Percentiles rank a stretch among this genome's conserved stretches.
These are phyloP conservation scores for Fusarium sp. DNA, from an alignment of 2,329 filamentous ascomycete species.

Conservation along the genomic window DNA sequence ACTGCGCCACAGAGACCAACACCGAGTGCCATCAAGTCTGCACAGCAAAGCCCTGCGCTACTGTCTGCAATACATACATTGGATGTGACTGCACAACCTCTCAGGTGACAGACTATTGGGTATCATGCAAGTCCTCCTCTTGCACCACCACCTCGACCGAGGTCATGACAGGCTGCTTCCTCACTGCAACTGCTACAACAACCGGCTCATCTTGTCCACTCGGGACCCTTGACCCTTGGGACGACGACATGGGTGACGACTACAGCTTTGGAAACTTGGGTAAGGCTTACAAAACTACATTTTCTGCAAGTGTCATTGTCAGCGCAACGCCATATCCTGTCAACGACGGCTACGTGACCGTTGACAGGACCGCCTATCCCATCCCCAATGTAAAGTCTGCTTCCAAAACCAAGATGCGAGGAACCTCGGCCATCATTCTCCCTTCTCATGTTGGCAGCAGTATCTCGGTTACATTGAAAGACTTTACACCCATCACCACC, in stretches of 20 bases:
- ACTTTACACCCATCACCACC: neutral
- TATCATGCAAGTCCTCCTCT: constrained; percentile 14
- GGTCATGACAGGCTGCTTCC: constrained; percentile 16
- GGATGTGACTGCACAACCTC: constrained; percentile 26
- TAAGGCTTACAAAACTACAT: neutral
- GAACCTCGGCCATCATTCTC: neutral
- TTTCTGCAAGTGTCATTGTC: constrained; percentile 6
- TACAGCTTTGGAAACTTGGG: neutral
- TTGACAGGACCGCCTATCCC: constrained; percentile 13
- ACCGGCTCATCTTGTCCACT: constrained; percentile 4
- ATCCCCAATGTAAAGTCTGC: neutral
- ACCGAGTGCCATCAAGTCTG: constrained; percentile 26
- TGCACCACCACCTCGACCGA: constrained; percentile 12
- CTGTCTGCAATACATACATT: constrained; percentile 22
- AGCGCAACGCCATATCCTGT: neutral
- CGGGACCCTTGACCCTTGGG: neutral
- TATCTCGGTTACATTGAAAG: neutral
- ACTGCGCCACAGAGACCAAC: constrained; percentile 26
- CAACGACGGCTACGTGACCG: constrained; percentile 16
- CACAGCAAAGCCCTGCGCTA: constrained; percentile 12
- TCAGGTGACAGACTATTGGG: constrained; percentile 22
- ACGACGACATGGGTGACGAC: constrained; percentile 3
- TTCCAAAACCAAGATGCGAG: constrained; percentile 4
- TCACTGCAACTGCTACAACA: constrained; percentile 18
- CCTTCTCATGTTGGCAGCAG: constrained; percentile 4